Conservation (phyloP, 2,329 filamentous ascomycete genomes). For the Hymenoscyphus fructigenus region DNA sequence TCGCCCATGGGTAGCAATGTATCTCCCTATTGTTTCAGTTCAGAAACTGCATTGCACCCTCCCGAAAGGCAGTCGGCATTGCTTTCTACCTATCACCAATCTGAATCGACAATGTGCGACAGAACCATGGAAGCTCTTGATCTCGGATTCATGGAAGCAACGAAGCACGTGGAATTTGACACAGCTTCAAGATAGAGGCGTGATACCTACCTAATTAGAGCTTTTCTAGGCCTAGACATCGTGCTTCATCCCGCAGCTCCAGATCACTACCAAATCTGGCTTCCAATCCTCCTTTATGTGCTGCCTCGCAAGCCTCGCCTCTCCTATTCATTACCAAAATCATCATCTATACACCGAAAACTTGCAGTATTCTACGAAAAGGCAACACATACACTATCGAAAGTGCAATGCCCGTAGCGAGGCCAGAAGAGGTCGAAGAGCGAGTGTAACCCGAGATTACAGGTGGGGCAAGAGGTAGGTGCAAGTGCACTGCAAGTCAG, state of each 20-base stretch:
- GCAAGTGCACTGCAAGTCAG: slow-evolving; percentile 1
- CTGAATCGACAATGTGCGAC: slow-evolving; percentile 2
- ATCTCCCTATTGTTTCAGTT: background rate
- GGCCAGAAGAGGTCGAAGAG: background rate
- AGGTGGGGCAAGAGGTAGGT: background rate
- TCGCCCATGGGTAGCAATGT: background rate
- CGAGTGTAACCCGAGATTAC: slow-evolving; percentile 5
- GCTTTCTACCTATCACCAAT: background rate
- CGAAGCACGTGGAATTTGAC: slow-evolving; percentile 1
- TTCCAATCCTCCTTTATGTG: background rate
- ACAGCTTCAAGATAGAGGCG: background rate
- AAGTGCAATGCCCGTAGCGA: background rate
- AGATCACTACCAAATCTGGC: background rate
- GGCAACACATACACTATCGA: slow-evolving; percentile 11
- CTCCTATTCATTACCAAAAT: background rate
- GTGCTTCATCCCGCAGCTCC: background rate
- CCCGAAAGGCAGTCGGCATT: background rate
- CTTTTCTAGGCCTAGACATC: background rate
- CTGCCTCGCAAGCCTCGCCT: background rate
- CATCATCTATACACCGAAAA: background rate
- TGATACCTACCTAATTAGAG: slow-evolving; percentile 1
- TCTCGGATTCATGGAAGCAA: background rate
- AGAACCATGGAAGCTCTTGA: background rate
- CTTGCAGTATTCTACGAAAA: background rate
- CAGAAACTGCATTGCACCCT: slow-evolving; percentile 1